phyloP scores from a whole-genome alignment of 108 stramenopile species.

The Mediolabrus comicus region DNA sequence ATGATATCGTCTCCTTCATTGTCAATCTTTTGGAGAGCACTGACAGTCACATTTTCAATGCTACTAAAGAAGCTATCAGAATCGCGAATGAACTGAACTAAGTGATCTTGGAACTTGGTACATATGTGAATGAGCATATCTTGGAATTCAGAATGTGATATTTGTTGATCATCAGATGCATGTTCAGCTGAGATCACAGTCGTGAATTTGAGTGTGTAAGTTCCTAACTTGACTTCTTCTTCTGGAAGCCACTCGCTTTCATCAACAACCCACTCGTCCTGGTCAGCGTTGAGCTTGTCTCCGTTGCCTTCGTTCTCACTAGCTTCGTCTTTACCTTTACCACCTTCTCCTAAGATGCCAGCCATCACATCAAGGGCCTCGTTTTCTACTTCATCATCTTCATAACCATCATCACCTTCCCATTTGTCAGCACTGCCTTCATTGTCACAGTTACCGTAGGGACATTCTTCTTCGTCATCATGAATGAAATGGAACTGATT shows the following conservation, averaged over 20 bases:
- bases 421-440: not conserved
- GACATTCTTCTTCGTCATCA: not conserved
- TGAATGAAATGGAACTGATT: slow-evolving; percentile 12
- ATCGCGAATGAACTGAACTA: slow-evolving; percentile 21
- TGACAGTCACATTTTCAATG: slow-evolving; percentile 24
- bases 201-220: slow-evolving; percentile 10
- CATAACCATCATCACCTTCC: not conserved
- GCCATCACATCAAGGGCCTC: slow-evolving; percentile 12
- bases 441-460: not conserved
- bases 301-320: not conserved
- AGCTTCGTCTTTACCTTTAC: not conserved
- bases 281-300: not conserved
- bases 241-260: not conserved
- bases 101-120: slow-evolving; percentile 33
- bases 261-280: not conserved
- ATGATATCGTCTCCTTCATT: not conserved
- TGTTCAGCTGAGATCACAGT: slow-evolving; percentile 33
- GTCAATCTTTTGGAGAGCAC: not conserved
- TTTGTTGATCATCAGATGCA: not conserved
- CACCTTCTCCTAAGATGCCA: slow-evolving; percentile 24
- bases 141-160: slow-evolving; percentile 14
- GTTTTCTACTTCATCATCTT: not conserved
- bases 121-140: slow-evolving; percentile 42
- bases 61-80: slow-evolving; percentile 24
- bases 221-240: not conserved